Evolutionary conservation across 2,329 filamentous ascomycete genomes (phyloP), one percentile per base, ranked within the genome.

Genomic region (Aspergillus aculeatinus): DNA sequence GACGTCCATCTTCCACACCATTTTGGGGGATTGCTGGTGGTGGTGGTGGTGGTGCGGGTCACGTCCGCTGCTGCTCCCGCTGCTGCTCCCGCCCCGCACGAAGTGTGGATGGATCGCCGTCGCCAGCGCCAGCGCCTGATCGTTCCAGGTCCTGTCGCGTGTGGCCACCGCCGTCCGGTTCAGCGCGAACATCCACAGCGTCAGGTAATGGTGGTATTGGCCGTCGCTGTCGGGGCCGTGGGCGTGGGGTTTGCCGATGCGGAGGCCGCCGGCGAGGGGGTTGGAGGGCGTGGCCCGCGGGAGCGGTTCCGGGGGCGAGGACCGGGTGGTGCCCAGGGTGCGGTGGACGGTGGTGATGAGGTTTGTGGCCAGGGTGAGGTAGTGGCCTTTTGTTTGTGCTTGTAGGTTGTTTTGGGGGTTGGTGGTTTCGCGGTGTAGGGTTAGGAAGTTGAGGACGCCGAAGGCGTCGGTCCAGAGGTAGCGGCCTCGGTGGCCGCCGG

Each of bases 381-480:
- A 87, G 48, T 68, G 71, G 11, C 72, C 65, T 33, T 77, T 68
- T 1, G 62, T 53, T 42, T 69, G 39, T 1, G 12, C 59, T 2
- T 55, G 56, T 44, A 33, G 35, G 51, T 2, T 16, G 14, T 1
- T 42, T n/a, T 5, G 2, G 33, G 33, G 39, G 16, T 7, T 19
- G 60, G 56, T 19, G 58, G 39, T 68, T 61, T 82, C 77, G 5
- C 72, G 72, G 62, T 80, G 76, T 2, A 87, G 76, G 2, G 84
- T 87, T 48, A 87, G 70, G 62, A 87, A 80, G 67, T 86, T 85
- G 60, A 87, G 65, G 7, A 87, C 81, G 4, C 83, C 85, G 65
- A 86, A 86, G 1, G 84, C 83, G 63, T 87, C 85, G 0, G 83
- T 86, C 85, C 84, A 86, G 23, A 87, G 77, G 66, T 86, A 86